A percentile compares a stretch with the other conserved stretches of the same genome.
Conservation (phyloP, 2,329 filamentous ascomycete species). For the Coleophoma cylindrospora region DNA sequence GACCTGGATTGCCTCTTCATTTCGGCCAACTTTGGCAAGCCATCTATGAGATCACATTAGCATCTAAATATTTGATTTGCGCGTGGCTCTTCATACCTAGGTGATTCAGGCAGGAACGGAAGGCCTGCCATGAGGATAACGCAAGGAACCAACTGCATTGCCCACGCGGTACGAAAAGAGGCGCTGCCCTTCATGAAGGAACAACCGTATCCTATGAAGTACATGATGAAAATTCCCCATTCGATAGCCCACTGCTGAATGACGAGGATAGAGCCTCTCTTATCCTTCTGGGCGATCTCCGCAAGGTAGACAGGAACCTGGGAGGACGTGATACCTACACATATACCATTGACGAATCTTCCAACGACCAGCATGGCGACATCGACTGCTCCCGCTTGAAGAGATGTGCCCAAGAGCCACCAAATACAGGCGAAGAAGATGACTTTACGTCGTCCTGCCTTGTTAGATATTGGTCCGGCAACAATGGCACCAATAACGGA, state of each 20-base stretch:
- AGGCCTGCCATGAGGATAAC: slow-evolving; percentile 35
- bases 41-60: slow-evolving; percentile 25
- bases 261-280: slow-evolving; percentile 36
- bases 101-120: slow-evolving; percentile 40
- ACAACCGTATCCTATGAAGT: slow-evolving; percentile 41
- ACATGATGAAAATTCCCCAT: slow-evolving; percentile 44
- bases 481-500: too few relatives aligned
- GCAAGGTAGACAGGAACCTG: slow-evolving; percentile 69
- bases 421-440: too few relatives aligned
- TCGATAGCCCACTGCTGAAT: slow-evolving; percentile 42
- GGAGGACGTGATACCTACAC: slow-evolving; percentile 67
- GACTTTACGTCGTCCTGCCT: too few relatives aligned
- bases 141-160: slow-evolving; percentile 40
- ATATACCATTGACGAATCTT: slow-evolving; percentile 66
- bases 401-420: background rate
- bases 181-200: slow-evolving; percentile 35
- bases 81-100: slow-evolving; percentile 7
- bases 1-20: slow-evolving; percentile 38
- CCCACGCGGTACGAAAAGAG: slow-evolving; percentile 46
- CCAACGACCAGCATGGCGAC: slow-evolving; percentile 63
- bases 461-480: too few relatives aligned
- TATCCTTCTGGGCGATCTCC: slow-evolving; percentile 43
- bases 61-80: too few relatives aligned
- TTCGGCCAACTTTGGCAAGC: slow-evolving; percentile 41
- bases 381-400: slow-evolving; percentile 48